Percentiles rank a stretch among this genome's conserved stretches.
phyloP scores from a whole-genome alignment of 768 basidiomycete species.

The Lactifluus pinguis region DNA sequence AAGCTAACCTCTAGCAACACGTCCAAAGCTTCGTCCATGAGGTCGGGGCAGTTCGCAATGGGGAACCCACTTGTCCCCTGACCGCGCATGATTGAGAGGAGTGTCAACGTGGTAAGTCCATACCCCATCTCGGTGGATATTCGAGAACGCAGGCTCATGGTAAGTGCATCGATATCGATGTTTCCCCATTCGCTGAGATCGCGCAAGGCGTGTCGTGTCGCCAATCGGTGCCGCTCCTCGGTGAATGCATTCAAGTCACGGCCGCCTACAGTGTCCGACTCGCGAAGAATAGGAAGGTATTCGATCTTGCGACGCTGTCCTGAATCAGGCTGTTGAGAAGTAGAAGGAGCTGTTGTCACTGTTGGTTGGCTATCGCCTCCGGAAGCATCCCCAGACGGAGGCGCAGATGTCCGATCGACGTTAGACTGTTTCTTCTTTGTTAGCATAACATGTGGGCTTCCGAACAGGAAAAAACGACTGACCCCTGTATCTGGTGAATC shows the following conservation, averaged over 20 bases:
- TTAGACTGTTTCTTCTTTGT: slow-evolving; percentile 17
- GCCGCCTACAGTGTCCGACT: slow-evolving; percentile 69
- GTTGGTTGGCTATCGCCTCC: not conserved
- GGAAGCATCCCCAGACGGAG: slow-evolving; percentile 17
- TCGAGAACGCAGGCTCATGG: slow-evolving; percentile 86
- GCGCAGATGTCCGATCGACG: slow-evolving; percentile 20
- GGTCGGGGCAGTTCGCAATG: slow-evolving; percentile 63
- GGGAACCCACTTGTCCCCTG: slow-evolving; percentile 64
- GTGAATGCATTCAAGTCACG: slow-evolving; percentile 66
- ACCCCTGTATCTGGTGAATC: slow-evolving; percentile 26
- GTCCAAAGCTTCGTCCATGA: slow-evolving; percentile 82
- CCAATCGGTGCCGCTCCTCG: slow-evolving; percentile 43
- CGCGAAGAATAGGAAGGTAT: slow-evolving; percentile 74
- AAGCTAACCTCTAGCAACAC: slow-evolving; percentile 80
- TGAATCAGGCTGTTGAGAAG: slow-evolving; percentile 24
- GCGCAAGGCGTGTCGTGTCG: slow-evolving; percentile 46
- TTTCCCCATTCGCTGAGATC: slow-evolving; percentile 80
- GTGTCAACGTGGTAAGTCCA: slow-evolving; percentile 76
- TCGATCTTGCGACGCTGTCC: slow-evolving; percentile 74
- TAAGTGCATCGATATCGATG: slow-evolving; percentile 86
- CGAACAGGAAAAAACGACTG: slow-evolving; percentile 10
- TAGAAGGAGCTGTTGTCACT: not conserved
- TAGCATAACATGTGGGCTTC: not conserved
- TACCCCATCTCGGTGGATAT: slow-evolving; percentile 81
- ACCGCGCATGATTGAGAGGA: slow-evolving; percentile 72